Evolutionary conservation across 2,329 filamentous ascomycete genomes (phyloP), one percentile per base, ranked within the genome.

Genomic region (Aspergillus phoenicis): DNA sequence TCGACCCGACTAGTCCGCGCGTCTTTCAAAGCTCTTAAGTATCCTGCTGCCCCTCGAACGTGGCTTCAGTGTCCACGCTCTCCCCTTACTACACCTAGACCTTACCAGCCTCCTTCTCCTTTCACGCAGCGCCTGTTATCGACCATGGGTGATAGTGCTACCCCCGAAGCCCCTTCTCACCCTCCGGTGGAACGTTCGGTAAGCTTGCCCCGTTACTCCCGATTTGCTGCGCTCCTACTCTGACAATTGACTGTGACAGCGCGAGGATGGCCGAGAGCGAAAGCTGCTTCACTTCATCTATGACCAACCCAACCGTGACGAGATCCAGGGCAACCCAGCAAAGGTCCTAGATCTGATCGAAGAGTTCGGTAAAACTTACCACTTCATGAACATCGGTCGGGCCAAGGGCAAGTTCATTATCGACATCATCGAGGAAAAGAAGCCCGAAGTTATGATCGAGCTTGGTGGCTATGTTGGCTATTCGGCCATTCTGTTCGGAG

Each of bases 381-480:
- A 89, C 64, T 83, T 94, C 55, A 94, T 94, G 88, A 94, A 93
- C 65, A 86, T 95, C 2, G 91, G 91, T 43, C 83, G 87, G 66
- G 82, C 87, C 70, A 95, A 95, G 77, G 90, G 89, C 51, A 83
- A 82, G 63, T 88, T 92, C 57, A 85, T 94, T 1, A 83, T 83
- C 8, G 82, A 89, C 30, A 75, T 93, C 41, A 93, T 95, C 61
- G 80, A 80, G 20, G 80, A 89, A 64, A 78, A 83, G 52, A 90
- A 89, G 72, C 90, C 90, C 0, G 75, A 85, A 57, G 82, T 82
- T 2, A 91, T 93, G 86, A 85, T 94, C 51, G 91, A 96, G 72
- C 82, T 95, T 0, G 91, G 91, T 51, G 89, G 90, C 52, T 95
- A 94, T 74, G 83, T 93, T 20, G 91, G 91, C 45, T 95, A 95